phyloP scores from a whole-genome alignment of 805 yeast genomes.

The Scheffersomyces ergatensis region DNA sequence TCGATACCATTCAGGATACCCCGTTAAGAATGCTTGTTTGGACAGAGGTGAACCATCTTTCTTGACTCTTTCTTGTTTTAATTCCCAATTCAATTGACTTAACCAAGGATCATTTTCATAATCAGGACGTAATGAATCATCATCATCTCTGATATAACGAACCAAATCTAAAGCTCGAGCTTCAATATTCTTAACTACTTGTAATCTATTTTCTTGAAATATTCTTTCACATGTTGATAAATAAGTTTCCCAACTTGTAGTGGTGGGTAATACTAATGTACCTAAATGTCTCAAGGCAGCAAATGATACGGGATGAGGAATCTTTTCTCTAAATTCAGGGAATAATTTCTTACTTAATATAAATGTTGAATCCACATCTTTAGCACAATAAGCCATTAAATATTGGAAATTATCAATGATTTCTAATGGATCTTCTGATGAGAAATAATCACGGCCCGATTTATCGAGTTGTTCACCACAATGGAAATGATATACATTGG shows the following conservation, averaged over 20 bases:
- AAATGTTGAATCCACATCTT: slow-evolving; percentile 76
- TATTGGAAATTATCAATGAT: slow-evolving; percentile 56
- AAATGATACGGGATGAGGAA: slow-evolving; percentile 94
- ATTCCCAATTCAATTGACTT: slow-evolving; percentile 83
- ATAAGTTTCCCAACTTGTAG: slow-evolving; percentile 69
- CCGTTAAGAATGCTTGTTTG: slow-evolving; percentile 75
- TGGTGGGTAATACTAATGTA: slow-evolving; percentile 75
- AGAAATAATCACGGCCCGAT: slow-evolving; percentile 61
- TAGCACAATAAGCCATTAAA: slow-evolving; percentile 78
- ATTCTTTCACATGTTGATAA: slow-evolving; percentile 63
- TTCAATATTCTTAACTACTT: slow-evolving; percentile 58
- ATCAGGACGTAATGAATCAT: slow-evolving; percentile 20
- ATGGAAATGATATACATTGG: slow-evolving; percentile 76
- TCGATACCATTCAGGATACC: slow-evolving; percentile 92
- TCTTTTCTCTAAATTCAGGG: slow-evolving; percentile 62
- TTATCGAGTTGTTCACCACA: slow-evolving; percentile 70
- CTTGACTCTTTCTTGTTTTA: slow-evolving; percentile 55
- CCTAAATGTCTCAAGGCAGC: slow-evolving; percentile 79
- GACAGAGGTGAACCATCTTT: slow-evolving; percentile 70
- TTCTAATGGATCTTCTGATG: slow-evolving; percentile 49
- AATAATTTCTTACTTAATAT: slow-evolving; percentile 64
- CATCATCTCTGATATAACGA: slow-evolving; percentile 31
- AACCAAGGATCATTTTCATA: slow-evolving; percentile 80
- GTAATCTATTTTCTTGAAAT: slow-evolving; percentile 56
- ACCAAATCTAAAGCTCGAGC: slow-evolving; percentile 62